Evolutionary conservation across 495 filamentous ascomycete genomes (phyloP).

Genomic region (Penicillium odoratum): DNA sequence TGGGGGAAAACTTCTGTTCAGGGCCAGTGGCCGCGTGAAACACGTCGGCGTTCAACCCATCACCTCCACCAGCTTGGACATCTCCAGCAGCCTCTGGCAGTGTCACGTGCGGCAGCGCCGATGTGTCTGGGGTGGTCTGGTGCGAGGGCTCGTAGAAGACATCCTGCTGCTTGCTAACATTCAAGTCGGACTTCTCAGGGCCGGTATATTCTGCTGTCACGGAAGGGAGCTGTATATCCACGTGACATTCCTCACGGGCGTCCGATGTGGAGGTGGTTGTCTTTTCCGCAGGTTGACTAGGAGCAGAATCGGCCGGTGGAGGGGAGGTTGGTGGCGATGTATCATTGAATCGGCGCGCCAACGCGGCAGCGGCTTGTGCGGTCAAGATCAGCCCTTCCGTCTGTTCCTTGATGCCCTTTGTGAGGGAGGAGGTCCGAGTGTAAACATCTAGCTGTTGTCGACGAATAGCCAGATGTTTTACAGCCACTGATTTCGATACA

Average conservation of each 20-base stretch:
- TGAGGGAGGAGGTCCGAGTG: slow-evolving; percentile 71
- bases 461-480: slow-evolving; percentile 77
- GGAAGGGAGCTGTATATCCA: slow-evolving; percentile 59
- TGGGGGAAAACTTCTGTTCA: slow-evolving; percentile 15
- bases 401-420: slow-evolving; percentile 63
- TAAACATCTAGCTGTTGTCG: slow-evolving; percentile 77
- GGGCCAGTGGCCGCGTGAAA: slow-evolving; percentile 45
- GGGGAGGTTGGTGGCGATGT: slow-evolving; percentile 23
- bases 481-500: slow-evolving; percentile 73
- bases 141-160: slow-evolving; percentile 56
- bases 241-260: slow-evolving; percentile 50
- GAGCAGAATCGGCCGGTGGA: slow-evolving; percentile 15
- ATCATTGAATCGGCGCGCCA: slow-evolving; percentile 59
- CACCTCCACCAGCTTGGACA: slow-evolving; percentile 38
- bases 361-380: slow-evolving; percentile 59
- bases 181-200: slow-evolving; percentile 23
- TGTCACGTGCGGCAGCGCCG: slow-evolving; percentile 58
- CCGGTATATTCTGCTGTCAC: slow-evolving; percentile 30
- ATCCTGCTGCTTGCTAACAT: slow-evolving; percentile 55
- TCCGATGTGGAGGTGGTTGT: slow-evolving; percentile 32
- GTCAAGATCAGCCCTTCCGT: slow-evolving; percentile 63
- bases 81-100: slow-evolving; percentile 55
- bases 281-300: slow-evolving; percentile 5
- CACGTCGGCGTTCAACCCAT: slow-evolving; percentile 57
- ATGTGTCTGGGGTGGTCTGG: slow-evolving; percentile 46